phyloP scores from a whole-genome alignment of 768 basidiomycete species.

The Termitomyces sp. region DNA sequence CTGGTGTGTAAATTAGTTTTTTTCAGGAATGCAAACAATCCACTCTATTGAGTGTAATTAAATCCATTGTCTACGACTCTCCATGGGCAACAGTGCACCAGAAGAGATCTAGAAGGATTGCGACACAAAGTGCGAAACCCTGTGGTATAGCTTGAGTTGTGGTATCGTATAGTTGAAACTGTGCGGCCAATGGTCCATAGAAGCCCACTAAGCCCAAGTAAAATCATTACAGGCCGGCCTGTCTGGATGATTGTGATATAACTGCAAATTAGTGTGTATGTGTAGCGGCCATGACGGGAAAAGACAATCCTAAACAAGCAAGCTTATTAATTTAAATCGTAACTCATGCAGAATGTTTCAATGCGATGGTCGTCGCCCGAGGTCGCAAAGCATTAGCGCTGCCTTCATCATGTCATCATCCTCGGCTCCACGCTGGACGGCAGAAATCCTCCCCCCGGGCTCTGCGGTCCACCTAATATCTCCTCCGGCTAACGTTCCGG shows the following conservation, averaged over 20 bases:
- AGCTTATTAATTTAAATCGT: constrained; percentile 17
- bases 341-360: constrained; percentile 7
- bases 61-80: background rate
- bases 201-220: background rate
- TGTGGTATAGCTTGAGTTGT: background rate
- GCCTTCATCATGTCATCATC: constrained; percentile 72
- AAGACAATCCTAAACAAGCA: constrained; percentile 13
- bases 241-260: background rate
- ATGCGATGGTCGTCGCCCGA: constrained; percentile 28
- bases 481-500: constrained; percentile 44
- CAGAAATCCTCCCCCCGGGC: constrained; percentile 16
- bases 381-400: constrained; percentile 63
- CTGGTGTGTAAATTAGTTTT: background rate
- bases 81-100: constrained; percentile 9
- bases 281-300: background rate
- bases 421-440: constrained; percentile 25
- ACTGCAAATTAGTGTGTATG: background rate
- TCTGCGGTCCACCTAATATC: constrained; percentile 34
- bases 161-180: background rate
- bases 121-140: background rate
- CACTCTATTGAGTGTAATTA: background rate
- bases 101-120: background rate
- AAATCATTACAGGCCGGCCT: background rate
- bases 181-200: background rate
- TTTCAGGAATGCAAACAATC: background rate